Conservation (phyloP, 345 rosid genomes). For the Noccaea caerulescens region DNA sequence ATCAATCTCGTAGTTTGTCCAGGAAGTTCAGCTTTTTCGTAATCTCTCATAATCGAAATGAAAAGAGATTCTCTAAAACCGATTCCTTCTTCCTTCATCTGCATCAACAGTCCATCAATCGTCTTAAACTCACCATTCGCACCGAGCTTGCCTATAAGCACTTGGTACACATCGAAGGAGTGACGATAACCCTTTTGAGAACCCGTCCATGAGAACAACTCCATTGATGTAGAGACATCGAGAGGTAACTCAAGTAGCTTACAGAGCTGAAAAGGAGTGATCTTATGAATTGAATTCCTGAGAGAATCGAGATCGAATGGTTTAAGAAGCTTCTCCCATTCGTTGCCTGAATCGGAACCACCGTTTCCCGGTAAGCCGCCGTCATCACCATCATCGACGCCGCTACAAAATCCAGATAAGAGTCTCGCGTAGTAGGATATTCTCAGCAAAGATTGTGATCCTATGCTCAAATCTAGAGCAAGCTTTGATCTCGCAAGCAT, state of each 20-base stretch:
- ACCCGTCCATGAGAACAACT: slow-evolving; percentile 67
- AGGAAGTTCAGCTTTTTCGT: slow-evolving; percentile 66
- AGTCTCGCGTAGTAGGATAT: slow-evolving; percentile 9
- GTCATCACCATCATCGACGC: slow-evolving; percentile 19
- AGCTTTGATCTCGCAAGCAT: slow-evolving; percentile 56
- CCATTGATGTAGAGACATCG: slow-evolving; percentile 65
- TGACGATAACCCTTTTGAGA: slow-evolving; percentile 71
- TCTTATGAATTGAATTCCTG: slow-evolving; percentile 50
- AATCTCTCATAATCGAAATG: slow-evolving; percentile 72
- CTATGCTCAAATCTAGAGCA: slow-evolving; percentile 46
- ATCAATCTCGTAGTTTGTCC: slow-evolving; percentile 82
- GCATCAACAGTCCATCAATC: slow-evolving; percentile 64
- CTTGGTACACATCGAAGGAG: slow-evolving; percentile 62
- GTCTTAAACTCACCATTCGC: slow-evolving; percentile 59
- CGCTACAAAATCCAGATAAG: slow-evolving; percentile 33
- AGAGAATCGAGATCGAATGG: slow-evolving; percentile 77
- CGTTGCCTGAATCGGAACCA: slow-evolving; percentile 50
- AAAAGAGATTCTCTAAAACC: slow-evolving; percentile 70
- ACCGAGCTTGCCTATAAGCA: slow-evolving; percentile 75
- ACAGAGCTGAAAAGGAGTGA: slow-evolving; percentile 66
- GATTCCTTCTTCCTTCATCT: slow-evolving; percentile 79
- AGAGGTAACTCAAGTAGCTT: slow-evolving; percentile 69
- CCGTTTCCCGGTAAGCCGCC: slow-evolving; percentile 17
- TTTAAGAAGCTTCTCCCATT: slow-evolving; percentile 85
- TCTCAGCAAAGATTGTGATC: slow-evolving; percentile 33